A percentile compares a stretch with the other conserved stretches of the same genome.
Conservation (phyloP, 2,329 filamentous ascomycete genomes). For the Alternaria dauci region DNA sequence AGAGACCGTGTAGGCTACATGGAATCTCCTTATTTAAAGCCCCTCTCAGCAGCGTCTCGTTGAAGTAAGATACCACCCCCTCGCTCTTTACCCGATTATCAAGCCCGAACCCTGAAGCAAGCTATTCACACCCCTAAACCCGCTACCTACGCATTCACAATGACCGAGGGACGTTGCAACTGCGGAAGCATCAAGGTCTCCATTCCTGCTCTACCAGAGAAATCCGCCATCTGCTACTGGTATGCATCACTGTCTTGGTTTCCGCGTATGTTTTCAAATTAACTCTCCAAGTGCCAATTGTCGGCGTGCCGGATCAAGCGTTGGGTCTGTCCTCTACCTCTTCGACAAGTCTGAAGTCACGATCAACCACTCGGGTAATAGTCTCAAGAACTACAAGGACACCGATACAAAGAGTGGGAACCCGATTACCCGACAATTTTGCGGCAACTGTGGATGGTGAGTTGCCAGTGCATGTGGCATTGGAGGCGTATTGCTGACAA, state of each 20-base stretch:
- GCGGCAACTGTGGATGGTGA: constrained; percentile 42
- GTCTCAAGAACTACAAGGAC: constrained; percentile 39
- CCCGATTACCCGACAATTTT: constrained; percentile 39
- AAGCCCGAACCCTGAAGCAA: neutral
- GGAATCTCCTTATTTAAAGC: neutral
- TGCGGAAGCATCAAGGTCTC: constrained; percentile 40
- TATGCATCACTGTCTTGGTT: constrained; percentile 2
- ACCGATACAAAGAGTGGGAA: constrained; percentile 40
- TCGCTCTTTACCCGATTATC: neutral
- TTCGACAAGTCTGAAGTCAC: constrained; percentile 29
- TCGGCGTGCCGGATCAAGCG: constrained; percentile 34
- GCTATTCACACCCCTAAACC: neutral
- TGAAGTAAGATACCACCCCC: neutral
- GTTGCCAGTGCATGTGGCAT: neutral
- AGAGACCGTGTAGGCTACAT: neutral
- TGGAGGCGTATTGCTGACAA: constrained; percentile 2
- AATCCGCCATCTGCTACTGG: constrained; percentile 44
- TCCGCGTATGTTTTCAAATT: neutral
- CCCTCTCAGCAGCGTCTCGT: neutral
- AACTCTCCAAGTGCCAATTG: constrained; percentile 37
- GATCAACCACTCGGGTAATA: constrained; percentile 29
- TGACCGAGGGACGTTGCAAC: constrained; percentile 44
- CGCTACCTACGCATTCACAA: constrained; percentile 3
- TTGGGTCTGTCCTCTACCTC: constrained; percentile 36
- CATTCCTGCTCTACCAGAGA: constrained; percentile 29